These are phyloP conservation scores for Akebia trifoliata DNA, from an alignment of 164 flowering plant genomes.

Conservation along the genomic window DNA sequence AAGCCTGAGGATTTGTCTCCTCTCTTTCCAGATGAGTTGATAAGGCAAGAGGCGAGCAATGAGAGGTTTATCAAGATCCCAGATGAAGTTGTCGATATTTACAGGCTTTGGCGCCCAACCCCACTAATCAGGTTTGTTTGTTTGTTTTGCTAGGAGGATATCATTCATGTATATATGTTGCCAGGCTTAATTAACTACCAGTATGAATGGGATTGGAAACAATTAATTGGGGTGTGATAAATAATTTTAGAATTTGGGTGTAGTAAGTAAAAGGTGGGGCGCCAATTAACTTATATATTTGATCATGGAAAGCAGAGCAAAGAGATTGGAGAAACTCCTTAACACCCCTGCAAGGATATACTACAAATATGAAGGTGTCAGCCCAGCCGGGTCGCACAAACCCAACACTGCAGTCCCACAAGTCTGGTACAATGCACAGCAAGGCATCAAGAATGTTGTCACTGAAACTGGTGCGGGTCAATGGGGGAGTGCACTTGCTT, in stretches of 20 bases:
- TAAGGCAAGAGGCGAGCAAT: conserved; percentile 63
- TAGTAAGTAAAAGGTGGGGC: no score
- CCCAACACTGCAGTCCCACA: conserved; percentile 96
- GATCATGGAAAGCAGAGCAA: conserved; percentile 57
- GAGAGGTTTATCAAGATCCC: conserved; percentile 78
- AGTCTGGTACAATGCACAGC: conserved; percentile 81
- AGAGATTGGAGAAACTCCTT: conserved; percentile 89
- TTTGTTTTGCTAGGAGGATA: no score
- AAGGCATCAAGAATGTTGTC: conserved; percentile 78
- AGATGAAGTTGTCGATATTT: conserved; percentile 79
- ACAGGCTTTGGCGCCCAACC: conserved; percentile 92
- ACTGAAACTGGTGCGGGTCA: conserved; percentile 99
- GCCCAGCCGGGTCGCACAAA: conserved; percentile 98
- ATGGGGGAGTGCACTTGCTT: conserved; percentile 93
- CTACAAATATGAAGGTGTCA: conserved; percentile 92
- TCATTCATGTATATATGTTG: background rate
- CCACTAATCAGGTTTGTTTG: conserved; percentile 74
- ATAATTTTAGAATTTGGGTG: no score
- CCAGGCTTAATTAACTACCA: background rate
- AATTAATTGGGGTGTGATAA: no score
- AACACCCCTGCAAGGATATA: conserved; percentile 91
- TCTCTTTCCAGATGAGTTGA: conserved; percentile 77
- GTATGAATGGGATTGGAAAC: no score
- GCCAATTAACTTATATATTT: conserved; percentile 10
- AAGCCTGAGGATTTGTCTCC: conserved; percentile 73